Evolutionary conservation across 192 early-diverging fungal genomes (phyloP).

Genomic region (Coemansia sp.): DNA sequence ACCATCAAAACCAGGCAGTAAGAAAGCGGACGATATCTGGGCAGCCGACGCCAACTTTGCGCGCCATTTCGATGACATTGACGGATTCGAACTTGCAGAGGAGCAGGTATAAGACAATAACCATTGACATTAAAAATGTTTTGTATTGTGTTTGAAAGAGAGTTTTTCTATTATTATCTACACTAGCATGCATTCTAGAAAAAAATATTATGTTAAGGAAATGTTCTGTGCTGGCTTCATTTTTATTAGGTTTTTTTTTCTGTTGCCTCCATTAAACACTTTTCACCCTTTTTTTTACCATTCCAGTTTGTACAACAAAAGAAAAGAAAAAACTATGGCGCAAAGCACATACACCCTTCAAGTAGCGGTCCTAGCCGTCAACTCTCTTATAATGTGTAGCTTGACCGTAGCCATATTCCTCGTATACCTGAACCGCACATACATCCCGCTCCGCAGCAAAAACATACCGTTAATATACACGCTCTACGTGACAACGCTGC

Average conservation of each 20-base stretch:
- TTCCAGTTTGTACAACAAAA: too few species aligned
- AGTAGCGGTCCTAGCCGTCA: slow-evolving; percentile 27
- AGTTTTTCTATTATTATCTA: background rate
- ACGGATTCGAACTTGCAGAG: slow-evolving; percentile 26
- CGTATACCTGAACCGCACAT: slow-evolving; percentile 33
- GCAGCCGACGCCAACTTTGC: background rate
- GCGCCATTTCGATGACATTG: slow-evolving; percentile 27
- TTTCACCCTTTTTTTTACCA: background rate
- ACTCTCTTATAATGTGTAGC: slow-evolving; percentile 18
- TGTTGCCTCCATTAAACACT: background rate
- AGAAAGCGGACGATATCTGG: background rate
- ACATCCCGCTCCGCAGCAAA: slow-evolving; percentile 44
- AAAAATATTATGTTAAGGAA: background rate
- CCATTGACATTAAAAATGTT: background rate
- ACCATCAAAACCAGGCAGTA: background rate
- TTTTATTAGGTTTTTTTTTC: background rate
- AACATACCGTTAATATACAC: slow-evolving; percentile 40
- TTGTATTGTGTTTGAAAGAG: background rate
- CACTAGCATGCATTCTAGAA: background rate
- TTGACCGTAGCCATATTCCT: slow-evolving; percentile 15
- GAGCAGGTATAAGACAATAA: slow-evolving; percentile 10
- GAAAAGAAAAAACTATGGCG: slow-evolving; percentile 1
- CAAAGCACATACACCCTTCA: slow-evolving; percentile 20
- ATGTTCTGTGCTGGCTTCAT: background rate
- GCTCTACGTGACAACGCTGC: slow-evolving; percentile 17